A percentile compares a stretch with the other conserved stretches of the same genome.
Conservation (phyloP, 1,284 basidiomycete genomes). For the Neotropicomus parvogracilis region DNA sequence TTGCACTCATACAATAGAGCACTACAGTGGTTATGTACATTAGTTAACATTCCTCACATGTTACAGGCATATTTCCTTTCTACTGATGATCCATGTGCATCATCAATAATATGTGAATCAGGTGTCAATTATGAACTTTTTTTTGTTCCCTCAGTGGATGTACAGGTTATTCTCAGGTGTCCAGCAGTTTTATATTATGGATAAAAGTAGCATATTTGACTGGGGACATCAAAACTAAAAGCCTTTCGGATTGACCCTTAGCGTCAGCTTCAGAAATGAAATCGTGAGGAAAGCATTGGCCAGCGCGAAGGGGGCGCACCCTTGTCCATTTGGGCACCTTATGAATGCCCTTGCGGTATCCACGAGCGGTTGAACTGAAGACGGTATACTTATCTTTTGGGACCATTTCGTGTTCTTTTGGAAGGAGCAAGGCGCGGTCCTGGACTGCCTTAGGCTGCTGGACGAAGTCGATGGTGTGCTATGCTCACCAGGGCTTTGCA, state of each 20-base stretch:
- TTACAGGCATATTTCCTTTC: too few species aligned
- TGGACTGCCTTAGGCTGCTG: constrained; percentile 26
- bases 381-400: constrained; percentile 94
- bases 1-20: too few species aligned
- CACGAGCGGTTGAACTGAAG: constrained; percentile 67
- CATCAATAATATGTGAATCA: too few species aligned
- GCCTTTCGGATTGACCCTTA: constrained; percentile 83
- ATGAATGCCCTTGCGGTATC: constrained; percentile 93
- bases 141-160: too few species aligned
- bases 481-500: constrained; percentile 68
- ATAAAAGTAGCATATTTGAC: constrained; percentile 21
- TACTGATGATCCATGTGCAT: too few species aligned
- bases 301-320: constrained; percentile 46
- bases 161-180: not conserved
- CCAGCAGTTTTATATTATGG: not conserved
- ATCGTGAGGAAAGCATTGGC: constrained; percentile 14
- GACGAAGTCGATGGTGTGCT: not conserved
- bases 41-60: too few species aligned
- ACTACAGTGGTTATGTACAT: too few species aligned
- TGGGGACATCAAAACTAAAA: constrained; percentile 71
- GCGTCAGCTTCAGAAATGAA: constrained; percentile 58
- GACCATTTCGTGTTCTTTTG: constrained; percentile 86
- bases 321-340: constrained; percentile 95
- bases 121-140: too few species aligned
- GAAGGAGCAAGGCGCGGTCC: constrained; percentile 70